Conservation (phyloP, 2,329 filamentous ascomycete genomes). For the Ceratocystis ficicola region DNA sequence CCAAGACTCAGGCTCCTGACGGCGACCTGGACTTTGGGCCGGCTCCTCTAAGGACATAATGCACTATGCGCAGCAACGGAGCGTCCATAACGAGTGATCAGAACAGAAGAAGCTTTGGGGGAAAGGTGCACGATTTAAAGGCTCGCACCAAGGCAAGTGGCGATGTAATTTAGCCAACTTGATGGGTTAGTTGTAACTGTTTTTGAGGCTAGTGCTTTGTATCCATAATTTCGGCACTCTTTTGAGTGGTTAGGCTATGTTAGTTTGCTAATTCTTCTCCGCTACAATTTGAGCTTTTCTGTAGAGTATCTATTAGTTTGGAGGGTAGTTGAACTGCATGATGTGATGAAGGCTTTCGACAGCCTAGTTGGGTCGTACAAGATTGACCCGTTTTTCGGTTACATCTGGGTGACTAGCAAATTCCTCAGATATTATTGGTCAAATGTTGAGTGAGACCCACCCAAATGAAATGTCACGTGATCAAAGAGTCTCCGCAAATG, state of each 20-base stretch:
- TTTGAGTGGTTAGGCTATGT: too few relatives aligned
- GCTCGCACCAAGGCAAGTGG: constrained; percentile 11
- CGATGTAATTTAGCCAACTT: not conserved
- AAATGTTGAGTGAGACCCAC: not conserved
- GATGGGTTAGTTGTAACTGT: not conserved
- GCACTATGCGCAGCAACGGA: constrained; percentile 20
- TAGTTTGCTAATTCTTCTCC: too few relatives aligned
- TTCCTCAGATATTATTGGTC: constrained; percentile 1
- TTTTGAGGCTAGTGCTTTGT: too few relatives aligned
- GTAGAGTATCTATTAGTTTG: too few relatives aligned
- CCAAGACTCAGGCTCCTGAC: not conserved
- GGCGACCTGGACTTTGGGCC: constrained; percentile 17
- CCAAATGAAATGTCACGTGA: not conserved
- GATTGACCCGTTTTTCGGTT: not conserved
- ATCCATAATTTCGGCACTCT: too few relatives aligned
- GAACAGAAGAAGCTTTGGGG: constrained; percentile 14
- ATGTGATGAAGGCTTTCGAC: not conserved
- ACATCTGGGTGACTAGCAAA: not conserved
- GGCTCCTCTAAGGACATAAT: constrained; percentile 16
- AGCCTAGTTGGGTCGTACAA: not conserved
- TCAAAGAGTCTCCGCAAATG: not conserved
- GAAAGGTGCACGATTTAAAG: constrained; percentile 15
- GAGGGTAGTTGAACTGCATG: too few relatives aligned
- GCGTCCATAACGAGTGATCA: constrained; percentile 21
- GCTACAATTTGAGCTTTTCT: too few relatives aligned